Conservation (phyloP, 345 rosid species). For the Aquilaria yunnanensis region DNA sequence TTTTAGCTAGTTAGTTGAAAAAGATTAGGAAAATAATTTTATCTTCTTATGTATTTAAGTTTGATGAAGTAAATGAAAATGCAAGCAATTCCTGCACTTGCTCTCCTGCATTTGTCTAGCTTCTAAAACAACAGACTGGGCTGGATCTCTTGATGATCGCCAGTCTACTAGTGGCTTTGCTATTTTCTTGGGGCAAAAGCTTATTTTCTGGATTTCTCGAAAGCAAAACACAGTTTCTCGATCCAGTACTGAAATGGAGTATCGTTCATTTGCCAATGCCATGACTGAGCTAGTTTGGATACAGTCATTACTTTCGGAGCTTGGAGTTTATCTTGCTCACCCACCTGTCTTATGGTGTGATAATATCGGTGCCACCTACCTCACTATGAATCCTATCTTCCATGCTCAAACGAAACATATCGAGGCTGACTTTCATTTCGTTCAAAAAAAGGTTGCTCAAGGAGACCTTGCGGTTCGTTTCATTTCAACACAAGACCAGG, state of each 20-base stretch:
- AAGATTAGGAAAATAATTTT: too few species aligned
- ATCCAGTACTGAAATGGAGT: background rate
- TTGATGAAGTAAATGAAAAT: too few species aligned
- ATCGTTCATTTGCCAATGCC: background rate
- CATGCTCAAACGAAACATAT: background rate
- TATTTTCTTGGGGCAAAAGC: background rate
- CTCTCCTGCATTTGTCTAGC: too few species aligned
- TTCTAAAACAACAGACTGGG: too few species aligned
- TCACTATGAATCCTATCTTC: too few species aligned
- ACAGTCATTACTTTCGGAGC: background rate
- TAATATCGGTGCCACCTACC: background rate
- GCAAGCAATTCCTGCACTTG: too few species aligned
- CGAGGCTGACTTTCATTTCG: background rate
- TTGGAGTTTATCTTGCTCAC: background rate
- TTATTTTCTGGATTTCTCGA: background rate
- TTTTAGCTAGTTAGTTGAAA: too few species aligned
- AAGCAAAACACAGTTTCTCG: slow-evolving; percentile 3
- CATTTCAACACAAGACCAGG: background rate
- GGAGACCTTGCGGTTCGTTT: background rate
- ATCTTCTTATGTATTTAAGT: too few species aligned
- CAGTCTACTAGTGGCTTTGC: background rate
- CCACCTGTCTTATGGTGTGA: background rate
- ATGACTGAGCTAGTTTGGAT: background rate
- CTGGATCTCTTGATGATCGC: background rate
- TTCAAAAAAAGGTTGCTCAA: background rate